Evolutionary conservation across 1,284 basidiomycete species (phyloP).

Genomic region (Fistulina hepatica): DNA sequence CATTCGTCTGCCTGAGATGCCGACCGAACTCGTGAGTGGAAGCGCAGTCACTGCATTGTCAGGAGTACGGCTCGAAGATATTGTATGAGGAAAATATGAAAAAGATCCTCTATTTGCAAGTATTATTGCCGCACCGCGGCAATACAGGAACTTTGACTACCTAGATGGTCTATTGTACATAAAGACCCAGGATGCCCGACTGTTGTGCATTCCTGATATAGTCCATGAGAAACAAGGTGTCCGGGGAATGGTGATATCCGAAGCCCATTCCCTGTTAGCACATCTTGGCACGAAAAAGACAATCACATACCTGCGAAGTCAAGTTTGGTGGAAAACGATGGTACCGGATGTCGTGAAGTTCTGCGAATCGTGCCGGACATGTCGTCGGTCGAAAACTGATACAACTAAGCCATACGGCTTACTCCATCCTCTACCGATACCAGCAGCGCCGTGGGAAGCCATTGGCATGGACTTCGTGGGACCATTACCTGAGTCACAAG

Average conservation of each 20-base stretch:
- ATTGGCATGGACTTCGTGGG: slow-evolving; percentile 34
- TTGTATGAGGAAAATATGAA: slow-evolving; percentile 7
- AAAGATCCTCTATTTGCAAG: slow-evolving; percentile 16
- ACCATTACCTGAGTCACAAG: slow-evolving; percentile 23
- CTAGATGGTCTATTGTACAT: slow-evolving; percentile 14
- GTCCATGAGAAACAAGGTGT: slow-evolving; percentile 9
- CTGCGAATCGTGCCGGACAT: slow-evolving; percentile 21
- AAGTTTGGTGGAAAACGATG: slow-evolving; percentile 26
- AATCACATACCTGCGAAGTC: slow-evolving; percentile 16
- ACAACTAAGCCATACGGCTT: slow-evolving; percentile 23
- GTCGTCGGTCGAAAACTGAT: slow-evolving; percentile 17
- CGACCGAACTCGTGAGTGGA: background rate
- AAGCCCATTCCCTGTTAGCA: slow-evolving; percentile 23
- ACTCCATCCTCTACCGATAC: slow-evolving; percentile 22
- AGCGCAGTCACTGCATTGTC: background rate
- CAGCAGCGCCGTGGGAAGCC: slow-evolving; percentile 23
- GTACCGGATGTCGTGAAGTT: slow-evolving; percentile 17
- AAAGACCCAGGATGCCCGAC: background rate
- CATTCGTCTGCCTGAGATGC: background rate
- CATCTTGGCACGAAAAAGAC: slow-evolving; percentile 26
- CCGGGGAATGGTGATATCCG: slow-evolving; percentile 21
- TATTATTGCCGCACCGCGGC: slow-evolving; percentile 12
- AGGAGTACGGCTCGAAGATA: background rate
- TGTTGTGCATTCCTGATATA: slow-evolving; percentile 22
- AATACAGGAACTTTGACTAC: slow-evolving; percentile 17